These are phyloP conservation scores for Aspergillus thermomutatus DNA, from an alignment of 2,329 filamentous ascomycete species.

Conservation along the genomic window DNA sequence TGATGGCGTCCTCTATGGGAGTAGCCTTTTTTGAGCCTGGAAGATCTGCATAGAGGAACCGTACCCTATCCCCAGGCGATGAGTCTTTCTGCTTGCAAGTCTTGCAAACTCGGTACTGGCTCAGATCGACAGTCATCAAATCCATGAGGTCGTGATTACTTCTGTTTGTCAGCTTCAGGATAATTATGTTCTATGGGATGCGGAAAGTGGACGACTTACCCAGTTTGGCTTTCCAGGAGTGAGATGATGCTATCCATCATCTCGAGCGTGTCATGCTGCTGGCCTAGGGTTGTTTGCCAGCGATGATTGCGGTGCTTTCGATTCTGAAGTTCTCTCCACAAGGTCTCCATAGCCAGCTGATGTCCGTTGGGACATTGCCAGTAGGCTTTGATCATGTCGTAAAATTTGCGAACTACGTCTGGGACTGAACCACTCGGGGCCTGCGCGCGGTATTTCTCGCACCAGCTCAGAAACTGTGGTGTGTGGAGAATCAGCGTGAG, in stretches of 20 bases:
- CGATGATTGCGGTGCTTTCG: not conserved
- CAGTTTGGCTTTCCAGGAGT: not conserved
- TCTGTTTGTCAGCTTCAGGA: not conserved
- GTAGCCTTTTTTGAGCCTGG: not conserved
- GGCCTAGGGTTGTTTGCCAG: not conserved
- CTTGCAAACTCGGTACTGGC: not conserved
- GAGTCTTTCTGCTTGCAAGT: not conserved
- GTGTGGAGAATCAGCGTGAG: conserved; percentile 25
- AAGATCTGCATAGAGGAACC: not conserved
- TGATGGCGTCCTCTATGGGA: not conserved
- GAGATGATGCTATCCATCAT: conserved; percentile 14
- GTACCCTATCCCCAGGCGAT: not conserved
- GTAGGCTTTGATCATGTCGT: conserved; percentile 11
- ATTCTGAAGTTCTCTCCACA: conserved; percentile 5
- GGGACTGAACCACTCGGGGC: not conserved
- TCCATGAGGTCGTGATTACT: not conserved
- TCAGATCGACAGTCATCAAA: not conserved
- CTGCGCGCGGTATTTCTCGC: conserved; percentile 4
- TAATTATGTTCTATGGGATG: not conserved
- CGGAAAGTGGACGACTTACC: not conserved
- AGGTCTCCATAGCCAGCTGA: not conserved
- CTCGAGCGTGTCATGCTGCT: conserved; percentile 16
- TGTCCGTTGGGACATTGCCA: conserved; percentile 10
- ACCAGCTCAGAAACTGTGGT: conserved; percentile 23
- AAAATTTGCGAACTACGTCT: conserved; percentile 14